These are phyloP conservation scores for Syzygium syzygioides DNA, from an alignment of 441 rosid species.

Conservation along the genomic window DNA sequence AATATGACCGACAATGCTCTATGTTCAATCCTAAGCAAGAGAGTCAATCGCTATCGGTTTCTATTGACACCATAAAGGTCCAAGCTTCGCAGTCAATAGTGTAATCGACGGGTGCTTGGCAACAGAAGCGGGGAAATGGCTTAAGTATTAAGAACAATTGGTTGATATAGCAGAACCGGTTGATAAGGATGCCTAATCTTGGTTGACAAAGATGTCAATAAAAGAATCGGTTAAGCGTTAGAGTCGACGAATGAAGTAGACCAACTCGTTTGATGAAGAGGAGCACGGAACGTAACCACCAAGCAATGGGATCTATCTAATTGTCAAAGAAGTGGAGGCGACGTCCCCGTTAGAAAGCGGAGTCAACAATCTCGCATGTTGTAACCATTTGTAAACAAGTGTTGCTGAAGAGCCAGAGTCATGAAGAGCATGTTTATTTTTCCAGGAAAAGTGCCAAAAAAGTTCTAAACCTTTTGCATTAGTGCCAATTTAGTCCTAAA, in stretches of 20 bases:
- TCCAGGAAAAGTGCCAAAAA: no score
- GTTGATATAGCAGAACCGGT: not conserved
- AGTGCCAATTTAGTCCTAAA: no score
- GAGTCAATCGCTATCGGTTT: not conserved
- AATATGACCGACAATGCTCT: not conserved
- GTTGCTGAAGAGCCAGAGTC: not conserved
- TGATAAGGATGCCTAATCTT: not conserved
- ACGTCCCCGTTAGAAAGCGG: not conserved
- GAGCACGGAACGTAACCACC: not conserved
- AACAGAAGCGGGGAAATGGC: not conserved
- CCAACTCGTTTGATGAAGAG: not conserved
- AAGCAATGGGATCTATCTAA: not conserved
- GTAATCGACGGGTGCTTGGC: not conserved
- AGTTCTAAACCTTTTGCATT: no score
- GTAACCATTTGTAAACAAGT: accelerated
- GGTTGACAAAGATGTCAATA: not conserved
- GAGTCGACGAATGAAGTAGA: not conserved
- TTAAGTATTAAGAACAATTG: not conserved
- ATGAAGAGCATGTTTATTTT: not conserved
- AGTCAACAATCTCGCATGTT: not conserved
- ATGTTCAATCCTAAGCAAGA: not conserved
- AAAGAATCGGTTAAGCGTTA: not conserved
- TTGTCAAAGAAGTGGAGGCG: not conserved
- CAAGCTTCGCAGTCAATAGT: not conserved
- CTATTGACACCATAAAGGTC: not conserved